Base-by-base conservation (phyloP, 441 rosid genomes). In the Dalechampia spathulata region DNA sequence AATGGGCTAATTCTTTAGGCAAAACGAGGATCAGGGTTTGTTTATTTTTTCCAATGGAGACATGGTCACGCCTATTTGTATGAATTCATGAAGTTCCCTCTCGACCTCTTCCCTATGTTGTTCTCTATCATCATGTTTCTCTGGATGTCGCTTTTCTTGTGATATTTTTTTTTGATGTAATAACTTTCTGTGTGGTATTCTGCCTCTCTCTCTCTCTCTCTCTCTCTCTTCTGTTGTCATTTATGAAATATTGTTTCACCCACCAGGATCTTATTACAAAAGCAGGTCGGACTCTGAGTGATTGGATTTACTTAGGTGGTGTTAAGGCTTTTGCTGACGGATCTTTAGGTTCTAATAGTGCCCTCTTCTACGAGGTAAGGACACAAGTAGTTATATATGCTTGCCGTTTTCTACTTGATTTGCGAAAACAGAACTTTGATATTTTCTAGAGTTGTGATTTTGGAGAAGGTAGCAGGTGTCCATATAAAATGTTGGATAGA, bases 301-400 rank as follows among this genome's bases (percentile, higher is more conserved):
- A 81, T 54, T 75, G 91, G 93, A 66, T 86, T 63, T 86, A 86
- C 65, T 73, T 84, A 58, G 94, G 98, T 53, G 98, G 98, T 37
- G 88, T 92, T 61, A 88, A 92, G 82, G 96, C 90, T 44, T 88
- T 86, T 75, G 78, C 81, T 45, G 98, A 92, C 78, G 98, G 98
- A 42, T 86, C 98, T 67, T 64, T 88, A 57, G 94, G 96, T 55
- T 84, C 94, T 25, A 81, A 70, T 49, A 83, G 94, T 74, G 98
- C 96, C 49, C 90, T 88, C 19, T 81, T 92, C 57, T 63, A 78
- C 59, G 94, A 88, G 89, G 92, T 90, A 62, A 76, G 72, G 57
- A 58, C 23, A 36, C 23, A 52, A 30, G 9, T 40, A 48, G 42
- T 49, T 42, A 34, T 48, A 13, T 23, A 7, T 45, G 20, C n/a